Percentiles rank a stretch among this genome's conserved stretches.
Conservation (phyloP, 2,329 filamentous ascomycete genomes). For the Xylaria sp. region DNA sequence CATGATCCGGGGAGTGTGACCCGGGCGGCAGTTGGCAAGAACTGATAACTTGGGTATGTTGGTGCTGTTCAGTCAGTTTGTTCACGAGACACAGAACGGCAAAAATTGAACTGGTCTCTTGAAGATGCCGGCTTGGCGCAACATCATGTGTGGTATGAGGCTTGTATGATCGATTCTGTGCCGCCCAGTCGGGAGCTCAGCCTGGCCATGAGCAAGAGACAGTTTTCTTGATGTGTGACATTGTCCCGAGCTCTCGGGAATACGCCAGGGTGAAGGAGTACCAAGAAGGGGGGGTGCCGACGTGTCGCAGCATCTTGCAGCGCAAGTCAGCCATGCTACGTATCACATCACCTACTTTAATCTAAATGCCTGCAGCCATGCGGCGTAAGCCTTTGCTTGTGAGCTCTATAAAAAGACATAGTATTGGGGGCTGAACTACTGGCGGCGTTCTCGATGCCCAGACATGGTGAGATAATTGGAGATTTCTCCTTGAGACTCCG, state of each 20-base stretch:
- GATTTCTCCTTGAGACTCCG: background rate
- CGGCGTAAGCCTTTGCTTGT: background rate
- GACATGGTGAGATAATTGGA: background rate
- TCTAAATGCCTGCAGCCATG: background rate
- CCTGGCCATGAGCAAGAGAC: background rate
- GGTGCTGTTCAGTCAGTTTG: no score
- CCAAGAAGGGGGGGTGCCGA: no score
- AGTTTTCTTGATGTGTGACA: background rate
- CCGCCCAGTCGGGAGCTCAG: background rate
- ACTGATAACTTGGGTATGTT: background rate
- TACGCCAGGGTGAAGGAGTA: no score
- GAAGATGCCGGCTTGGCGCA: no score
- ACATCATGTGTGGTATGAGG: background rate
- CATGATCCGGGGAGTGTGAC: no score
- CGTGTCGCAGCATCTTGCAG: no score
- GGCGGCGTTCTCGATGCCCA: background rate
- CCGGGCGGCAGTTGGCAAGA: background rate
- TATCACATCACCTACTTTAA: background rate
- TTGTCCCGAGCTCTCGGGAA: background rate
- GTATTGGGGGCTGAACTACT: background rate
- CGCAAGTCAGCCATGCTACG: background rate
- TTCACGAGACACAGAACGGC: background rate
- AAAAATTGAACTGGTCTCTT: background rate
- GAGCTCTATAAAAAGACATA: background rate
- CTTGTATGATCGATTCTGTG: background rate